Base-by-base conservation (phyloP, 2,329 filamentous ascomycete species). In the Teratosphaeria gauchensis region DNA sequence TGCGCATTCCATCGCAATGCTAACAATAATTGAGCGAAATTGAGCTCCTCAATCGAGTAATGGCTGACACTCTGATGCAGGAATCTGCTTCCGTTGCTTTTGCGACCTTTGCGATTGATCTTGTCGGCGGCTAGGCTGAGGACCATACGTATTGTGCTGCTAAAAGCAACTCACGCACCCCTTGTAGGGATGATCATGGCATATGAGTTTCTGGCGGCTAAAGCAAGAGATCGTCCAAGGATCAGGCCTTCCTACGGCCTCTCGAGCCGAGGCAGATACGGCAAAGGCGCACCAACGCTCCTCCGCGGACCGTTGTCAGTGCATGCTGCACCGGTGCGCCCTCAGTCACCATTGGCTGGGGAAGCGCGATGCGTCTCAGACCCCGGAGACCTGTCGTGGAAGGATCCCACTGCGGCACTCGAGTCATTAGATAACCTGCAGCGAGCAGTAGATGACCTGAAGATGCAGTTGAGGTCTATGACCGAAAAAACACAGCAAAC, bases 51-150 rank as follows among this genome's bases (percentile, higher is more conserved):
- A 8, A 48, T 21, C 8, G 42, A n/a, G 19, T 16, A 21, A 4
- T 48, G 5, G 42, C 42, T 48, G 42, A 48, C 6, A 6, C n/a
- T 21, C n/a, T 19, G 19, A 48, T 48, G 42, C 42, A 48, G 42
- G n/a, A 94, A 92, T 71, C 80, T 94, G 46, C 77, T 92, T 52
- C 86, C 89, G 7, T 78, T 92, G 58, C 74, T 86, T 61, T 85
- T 92, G 68, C 83, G 89, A 16, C 89, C 89, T 0, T 78, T 90
- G 60, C 82, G 88, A 59, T 78, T 92, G 52, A 78, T 90, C 63
- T 71, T 90, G 55, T 79, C 85, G 6, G 81, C 84, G 1, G 82
- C 86, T 62, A 76, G 80, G 59, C 81, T 92, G 64, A 85, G 89
- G 55, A 76, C 75, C 33, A 77, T 80, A 58, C 79, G 82, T 53